Percentiles rank a stretch among this genome's conserved stretches.
These are phyloP conservation scores for Trifolium subterraneum DNA, from an alignment of 306 rosid species.

Conservation along the genomic window DNA sequence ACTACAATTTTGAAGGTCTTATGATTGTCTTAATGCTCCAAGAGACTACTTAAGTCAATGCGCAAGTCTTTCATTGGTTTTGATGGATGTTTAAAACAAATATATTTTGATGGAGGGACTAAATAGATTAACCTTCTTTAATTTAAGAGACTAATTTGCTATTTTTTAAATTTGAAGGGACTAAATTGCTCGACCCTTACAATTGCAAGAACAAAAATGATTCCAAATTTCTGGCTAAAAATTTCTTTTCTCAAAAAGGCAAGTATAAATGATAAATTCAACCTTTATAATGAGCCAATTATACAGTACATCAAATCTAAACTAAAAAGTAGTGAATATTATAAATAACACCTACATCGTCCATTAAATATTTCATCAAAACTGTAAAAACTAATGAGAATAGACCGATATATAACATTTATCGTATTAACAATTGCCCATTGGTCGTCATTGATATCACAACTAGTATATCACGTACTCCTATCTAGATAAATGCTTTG, in stretches of 20 bases:
- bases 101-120: no score
- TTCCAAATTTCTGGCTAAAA: background rate
- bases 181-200: no score
- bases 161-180: no score
- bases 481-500: constrained; percentile 13
- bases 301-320: background rate
- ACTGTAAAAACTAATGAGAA: constrained; percentile 1
- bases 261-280: constrained; percentile 16
- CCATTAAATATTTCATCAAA: background rate
- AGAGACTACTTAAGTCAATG: no score
- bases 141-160: no score
- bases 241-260: background rate
- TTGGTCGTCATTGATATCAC: constrained; percentile 8
- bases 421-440: background rate
- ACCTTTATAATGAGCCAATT: constrained; percentile 17
- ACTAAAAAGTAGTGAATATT: background rate
- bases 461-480: background rate
- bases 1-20: no score
- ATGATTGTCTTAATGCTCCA: no score
- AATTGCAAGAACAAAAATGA: no score
- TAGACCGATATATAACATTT: background rate
- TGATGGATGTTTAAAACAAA: no score
- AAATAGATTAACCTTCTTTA: no score
- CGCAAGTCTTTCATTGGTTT: no score
- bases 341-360: background rate